These are phyloP conservation scores for Carex littledalei DNA, from an alignment of 176 grass and related monocot species.

Conservation along the genomic window DNA sequence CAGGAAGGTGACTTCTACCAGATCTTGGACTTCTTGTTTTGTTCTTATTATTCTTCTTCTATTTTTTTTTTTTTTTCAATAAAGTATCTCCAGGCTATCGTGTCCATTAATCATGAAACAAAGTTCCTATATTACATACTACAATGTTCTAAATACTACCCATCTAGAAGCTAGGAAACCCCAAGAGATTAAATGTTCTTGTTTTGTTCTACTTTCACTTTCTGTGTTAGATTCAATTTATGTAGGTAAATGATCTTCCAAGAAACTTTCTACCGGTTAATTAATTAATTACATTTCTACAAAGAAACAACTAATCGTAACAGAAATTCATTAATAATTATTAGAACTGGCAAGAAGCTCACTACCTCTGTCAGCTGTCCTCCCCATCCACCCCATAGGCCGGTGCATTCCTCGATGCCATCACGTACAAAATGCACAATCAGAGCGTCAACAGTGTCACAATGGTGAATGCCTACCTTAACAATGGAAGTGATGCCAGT, in stretches of 20 bases:
- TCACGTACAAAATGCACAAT: slow-evolving; percentile 32
- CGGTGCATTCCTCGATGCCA: slow-evolving; percentile 36
- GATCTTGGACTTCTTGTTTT: neutral
- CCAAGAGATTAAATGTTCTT: neutral
- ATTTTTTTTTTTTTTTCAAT: too few relatives aligned
- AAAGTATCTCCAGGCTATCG: too few relatives aligned
- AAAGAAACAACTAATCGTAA: neutral
- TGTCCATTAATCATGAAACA: neutral
- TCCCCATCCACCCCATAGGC: slow-evolving; percentile 38
- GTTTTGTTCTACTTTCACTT: neutral
- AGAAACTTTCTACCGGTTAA: neutral
- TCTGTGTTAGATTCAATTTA: neutral
- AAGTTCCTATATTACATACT: too few relatives aligned
- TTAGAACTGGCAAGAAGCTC: neutral
- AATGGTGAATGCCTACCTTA: slow-evolving; percentile 40
- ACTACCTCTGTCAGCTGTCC: slow-evolving; percentile 39
- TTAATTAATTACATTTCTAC: neutral
- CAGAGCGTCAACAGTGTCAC: slow-evolving; percentile 34
- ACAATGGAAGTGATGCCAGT: slow-evolving; percentile 28
- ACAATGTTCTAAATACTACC: too few relatives aligned
- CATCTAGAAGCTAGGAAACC: too few relatives aligned
- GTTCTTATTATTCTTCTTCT: too few relatives aligned
- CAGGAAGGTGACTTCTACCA: neutral
- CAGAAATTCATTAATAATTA: neutral
- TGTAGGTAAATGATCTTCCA: neutral